Evolutionary conservation across 2,329 filamentous ascomycete species (phyloP).

Genomic region (Cladosporium sp.): DNA sequence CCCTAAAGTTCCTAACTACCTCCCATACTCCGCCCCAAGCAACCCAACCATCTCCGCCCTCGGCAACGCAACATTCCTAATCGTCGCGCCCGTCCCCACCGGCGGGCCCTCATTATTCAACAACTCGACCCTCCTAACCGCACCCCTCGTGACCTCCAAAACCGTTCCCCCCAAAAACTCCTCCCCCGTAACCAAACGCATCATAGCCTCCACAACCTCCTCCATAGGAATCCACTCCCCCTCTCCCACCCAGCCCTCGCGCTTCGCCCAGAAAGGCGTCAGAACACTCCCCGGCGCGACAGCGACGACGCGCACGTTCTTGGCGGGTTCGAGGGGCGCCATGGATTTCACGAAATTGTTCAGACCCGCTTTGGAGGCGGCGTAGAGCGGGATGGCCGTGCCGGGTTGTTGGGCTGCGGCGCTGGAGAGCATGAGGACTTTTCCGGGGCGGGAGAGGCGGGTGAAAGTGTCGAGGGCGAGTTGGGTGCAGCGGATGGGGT

Average conservation of each 20-base stretch:
- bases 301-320: conserved; percentile 52
- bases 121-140: conserved; percentile 5
- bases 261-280: conserved; percentile 31
- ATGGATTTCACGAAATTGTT: conserved; percentile 44
- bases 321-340: conserved; percentile 39
- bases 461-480: conserved; percentile 37
- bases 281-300: conserved; percentile 56
- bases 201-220: conserved; percentile 15
- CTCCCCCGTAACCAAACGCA: conserved; percentile 12
- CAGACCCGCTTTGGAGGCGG: conserved; percentile 38
- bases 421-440: conserved; percentile 35
- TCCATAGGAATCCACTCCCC: conserved; percentile 12
- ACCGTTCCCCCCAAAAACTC: conserved; percentile 12
- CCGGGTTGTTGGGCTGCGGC: conserved; percentile 37
- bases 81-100: conserved; percentile 3
- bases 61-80: conserved; percentile 1
- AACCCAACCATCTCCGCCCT: conserved; percentile 8
- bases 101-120: conserved; percentile 8
- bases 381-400: conserved; percentile 36
- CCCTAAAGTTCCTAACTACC: not conserved
- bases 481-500: conserved; percentile 41
- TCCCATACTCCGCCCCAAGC: conserved; percentile 6
- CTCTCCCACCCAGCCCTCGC: conserved; percentile 4
- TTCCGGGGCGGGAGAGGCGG: conserved; percentile 12
- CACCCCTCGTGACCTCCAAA: conserved; percentile 9